phyloP scores from a whole-genome alignment of 352 stramenopile species.

The Globisporangium nodosum region DNA sequence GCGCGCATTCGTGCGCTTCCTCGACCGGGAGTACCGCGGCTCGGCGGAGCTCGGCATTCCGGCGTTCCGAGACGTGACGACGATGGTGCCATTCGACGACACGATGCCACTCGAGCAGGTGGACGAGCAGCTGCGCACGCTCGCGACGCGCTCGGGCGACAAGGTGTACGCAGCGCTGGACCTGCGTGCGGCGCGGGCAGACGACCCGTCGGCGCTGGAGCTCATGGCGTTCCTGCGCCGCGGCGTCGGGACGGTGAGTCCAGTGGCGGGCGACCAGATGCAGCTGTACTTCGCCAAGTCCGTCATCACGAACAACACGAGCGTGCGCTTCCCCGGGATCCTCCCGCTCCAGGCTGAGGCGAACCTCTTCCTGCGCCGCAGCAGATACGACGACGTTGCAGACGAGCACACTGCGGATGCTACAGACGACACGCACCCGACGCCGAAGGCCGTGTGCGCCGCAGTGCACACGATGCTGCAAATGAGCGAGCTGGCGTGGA shows the following conservation, averaged over 20 bases:
- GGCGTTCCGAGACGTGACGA: conserved; percentile 28
- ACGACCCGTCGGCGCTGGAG: conserved; percentile 17
- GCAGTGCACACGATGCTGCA: conserved; percentile 46
- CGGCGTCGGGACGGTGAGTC: neutral
- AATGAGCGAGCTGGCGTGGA: conserved; percentile 31
- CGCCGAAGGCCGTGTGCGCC: conserved; percentile 23
- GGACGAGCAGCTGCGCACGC: conserved; percentile 32
- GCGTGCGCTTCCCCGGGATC: conserved; percentile 33
- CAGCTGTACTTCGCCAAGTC: conserved; percentile 27
- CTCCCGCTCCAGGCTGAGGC: conserved; percentile 52
- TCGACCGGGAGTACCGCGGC: conserved; percentile 41
- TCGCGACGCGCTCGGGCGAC: conserved; percentile 25
- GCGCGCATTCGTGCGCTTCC: conserved; percentile 36
- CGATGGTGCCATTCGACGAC: conserved; percentile 39
- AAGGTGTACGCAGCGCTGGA: conserved; percentile 50
- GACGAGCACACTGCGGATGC: neutral
- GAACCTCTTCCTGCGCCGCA: conserved; percentile 40
- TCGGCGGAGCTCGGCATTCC: conserved; percentile 42
- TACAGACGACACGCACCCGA: conserved; percentile 1
- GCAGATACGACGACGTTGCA: conserved; percentile 1
- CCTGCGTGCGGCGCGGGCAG: conserved; percentile 20
- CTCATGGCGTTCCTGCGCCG: conserved; percentile 31
- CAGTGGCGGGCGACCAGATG: conserved; percentile 23
- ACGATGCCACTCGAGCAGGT: conserved; percentile 11
- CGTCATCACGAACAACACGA: conserved; percentile 5